Percentiles rank a stretch among this genome's conserved stretches.
Conservation (phyloP, 352 stramenopile genomes). For the Peronospora tabacina region DNA sequence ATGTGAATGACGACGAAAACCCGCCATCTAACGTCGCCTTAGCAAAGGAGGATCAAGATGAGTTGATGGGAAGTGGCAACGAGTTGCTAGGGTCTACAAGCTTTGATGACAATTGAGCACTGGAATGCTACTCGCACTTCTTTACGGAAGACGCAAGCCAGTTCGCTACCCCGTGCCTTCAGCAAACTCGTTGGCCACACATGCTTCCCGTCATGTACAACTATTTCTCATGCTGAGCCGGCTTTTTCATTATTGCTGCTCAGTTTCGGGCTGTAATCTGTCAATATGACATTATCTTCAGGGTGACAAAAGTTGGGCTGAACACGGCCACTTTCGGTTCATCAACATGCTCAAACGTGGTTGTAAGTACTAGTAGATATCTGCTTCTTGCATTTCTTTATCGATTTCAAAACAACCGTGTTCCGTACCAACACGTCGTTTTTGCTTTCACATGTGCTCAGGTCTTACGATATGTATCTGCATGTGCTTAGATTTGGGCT, state of each 20-base stretch:
- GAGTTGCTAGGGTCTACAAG: slow-evolving; percentile 54
- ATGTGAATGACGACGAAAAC: slow-evolving; percentile 30
- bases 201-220: slow-evolving; percentile 26
- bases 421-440: neutral
- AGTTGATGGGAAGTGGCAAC: slow-evolving; percentile 69
- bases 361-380: slow-evolving; percentile 21
- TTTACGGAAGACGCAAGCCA: slow-evolving; percentile 1
- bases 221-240: slow-evolving; percentile 16
- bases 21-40: slow-evolving; percentile 17
- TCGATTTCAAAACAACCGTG: slow-evolving; percentile 6
- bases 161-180: slow-evolving; percentile 3
- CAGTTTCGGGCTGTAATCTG: slow-evolving; percentile 8
- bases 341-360: slow-evolving; percentile 7
- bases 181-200: slow-evolving; percentile 9
- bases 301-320: slow-evolving; percentile 4
- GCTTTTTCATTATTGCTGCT: neutral
- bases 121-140: neutral
- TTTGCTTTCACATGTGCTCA: slow-evolving; percentile 1
- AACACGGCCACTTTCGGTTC: slow-evolving; percentile 2
- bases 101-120: slow-evolving; percentile 46
- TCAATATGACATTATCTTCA: slow-evolving; percentile 11
- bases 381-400: slow-evolving; percentile 16
- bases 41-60: slow-evolving; percentile 50
- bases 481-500: slow-evolving; percentile 11
- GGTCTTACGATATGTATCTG: neutral